Evolutionary conservation across 495 filamentous ascomycete species (phyloP).

Genomic region (Penicillium verhagenii): DNA sequence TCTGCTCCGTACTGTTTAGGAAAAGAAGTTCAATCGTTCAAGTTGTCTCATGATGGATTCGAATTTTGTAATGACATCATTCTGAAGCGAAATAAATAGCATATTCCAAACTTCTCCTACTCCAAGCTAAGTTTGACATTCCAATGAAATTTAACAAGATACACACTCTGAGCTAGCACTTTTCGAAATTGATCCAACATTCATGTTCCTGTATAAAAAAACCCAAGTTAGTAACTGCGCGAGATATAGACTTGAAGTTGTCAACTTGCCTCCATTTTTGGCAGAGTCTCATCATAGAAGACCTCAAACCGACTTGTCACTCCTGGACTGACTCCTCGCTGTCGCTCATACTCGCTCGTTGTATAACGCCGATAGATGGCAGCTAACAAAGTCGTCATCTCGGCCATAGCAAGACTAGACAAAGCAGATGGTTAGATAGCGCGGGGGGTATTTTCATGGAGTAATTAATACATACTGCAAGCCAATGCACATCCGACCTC

Average conservation of each 20-base stretch:
- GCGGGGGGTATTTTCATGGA: too few species aligned
- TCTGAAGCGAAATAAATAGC: too few species aligned
- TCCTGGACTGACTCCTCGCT: conserved; percentile 24
- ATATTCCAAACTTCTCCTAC: too few species aligned
- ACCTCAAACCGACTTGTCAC: conserved; percentile 41
- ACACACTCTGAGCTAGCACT: not conserved
- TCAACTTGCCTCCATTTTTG: not conserved
- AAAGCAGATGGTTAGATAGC: not conserved
- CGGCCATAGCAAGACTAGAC: conserved; percentile 37
- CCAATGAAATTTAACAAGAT: too few species aligned
- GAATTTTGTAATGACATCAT: too few species aligned
- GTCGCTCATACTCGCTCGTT: conserved; percentile 21
- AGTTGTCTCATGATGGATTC: too few species aligned
- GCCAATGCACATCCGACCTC: conserved; percentile 76
- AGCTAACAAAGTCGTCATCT: conserved; percentile 42
- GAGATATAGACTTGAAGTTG: not conserved
- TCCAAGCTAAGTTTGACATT: too few species aligned
- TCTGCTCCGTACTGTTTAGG: too few species aligned
- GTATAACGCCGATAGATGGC: conserved; percentile 35
- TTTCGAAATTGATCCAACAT: conserved; percentile 3
- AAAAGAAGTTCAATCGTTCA: too few species aligned
- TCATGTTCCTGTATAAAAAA: conserved; percentile 4
- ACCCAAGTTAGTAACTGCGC: not conserved
- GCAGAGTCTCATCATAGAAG: conserved; percentile 35
- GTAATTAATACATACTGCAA: conserved; percentile 34